Evolutionary conservation across 805 yeast species (phyloP).

Genomic region (Cyberlindnera xylosilytica): DNA sequence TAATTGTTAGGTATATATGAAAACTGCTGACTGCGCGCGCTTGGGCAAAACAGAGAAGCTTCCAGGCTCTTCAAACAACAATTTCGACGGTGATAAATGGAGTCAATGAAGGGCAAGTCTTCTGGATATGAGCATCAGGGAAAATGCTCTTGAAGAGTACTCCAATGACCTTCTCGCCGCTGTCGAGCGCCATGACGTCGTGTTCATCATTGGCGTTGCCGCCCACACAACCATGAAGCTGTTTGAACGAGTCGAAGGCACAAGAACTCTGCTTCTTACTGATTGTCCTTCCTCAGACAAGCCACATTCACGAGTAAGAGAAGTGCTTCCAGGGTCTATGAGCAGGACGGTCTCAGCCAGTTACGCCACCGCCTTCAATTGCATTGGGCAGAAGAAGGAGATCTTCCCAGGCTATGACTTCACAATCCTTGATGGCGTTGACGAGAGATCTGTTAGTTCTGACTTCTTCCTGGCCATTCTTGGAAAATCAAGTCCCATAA

Average conservation of each 20-base stretch:
- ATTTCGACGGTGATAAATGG: too few relatives aligned
- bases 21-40: too few relatives aligned
- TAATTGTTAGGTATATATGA: background rate
- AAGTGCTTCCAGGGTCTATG: background rate
- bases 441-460: constrained; percentile 7
- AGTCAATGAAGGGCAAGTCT: too few relatives aligned
- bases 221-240: background rate
- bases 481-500: background rate
- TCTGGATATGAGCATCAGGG: background rate
- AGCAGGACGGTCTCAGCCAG: background rate
- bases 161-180: background rate
- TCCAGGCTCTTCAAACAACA: too few relatives aligned
- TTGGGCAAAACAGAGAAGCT: too few relatives aligned
- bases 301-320: too few relatives aligned
- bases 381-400: background rate
- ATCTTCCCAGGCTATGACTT: constrained; percentile 7
- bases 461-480: constrained; percentile 13
- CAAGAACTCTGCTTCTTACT: background rate
- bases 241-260: background rate
- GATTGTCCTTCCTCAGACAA: too few relatives aligned
- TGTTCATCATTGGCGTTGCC: background rate
- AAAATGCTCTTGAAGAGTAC: background rate
- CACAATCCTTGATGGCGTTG: constrained; percentile 11
- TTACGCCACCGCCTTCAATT: background rate
- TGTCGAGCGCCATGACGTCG: background rate